Conservation (phyloP, 2,329 filamentous ascomycete genomes). For the Emmonsiellopsis sp. region DNA sequence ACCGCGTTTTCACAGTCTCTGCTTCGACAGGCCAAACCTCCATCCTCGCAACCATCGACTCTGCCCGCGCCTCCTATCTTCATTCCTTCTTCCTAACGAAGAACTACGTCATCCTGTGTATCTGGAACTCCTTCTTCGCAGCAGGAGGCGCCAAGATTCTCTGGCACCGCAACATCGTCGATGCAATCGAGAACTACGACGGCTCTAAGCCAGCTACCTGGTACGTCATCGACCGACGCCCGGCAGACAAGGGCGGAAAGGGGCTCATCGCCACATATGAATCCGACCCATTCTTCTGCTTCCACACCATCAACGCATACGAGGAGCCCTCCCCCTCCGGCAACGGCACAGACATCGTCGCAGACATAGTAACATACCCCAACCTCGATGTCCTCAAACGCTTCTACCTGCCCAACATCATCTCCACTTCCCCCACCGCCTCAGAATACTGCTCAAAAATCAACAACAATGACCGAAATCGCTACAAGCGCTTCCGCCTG, state of each 20-base stretch:
- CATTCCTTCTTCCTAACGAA: conserved; percentile 70
- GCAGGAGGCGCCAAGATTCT: conserved; percentile 51
- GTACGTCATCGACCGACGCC: conserved; percentile 61
- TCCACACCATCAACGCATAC: conserved; percentile 71
- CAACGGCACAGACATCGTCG: conserved; percentile 44
- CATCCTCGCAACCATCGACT: conserved; percentile 58
- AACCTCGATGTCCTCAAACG: conserved; percentile 55
- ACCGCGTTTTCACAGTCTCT: conserved; percentile 60
- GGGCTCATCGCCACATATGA: conserved; percentile 63
- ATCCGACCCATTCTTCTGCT: conserved; percentile 62
- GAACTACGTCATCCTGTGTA: conserved; percentile 61
- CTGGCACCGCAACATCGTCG: conserved; percentile 58
- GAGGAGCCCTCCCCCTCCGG: conserved; percentile 44
- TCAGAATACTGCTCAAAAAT: conserved; percentile 35
- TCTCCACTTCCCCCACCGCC: conserved; percentile 44
- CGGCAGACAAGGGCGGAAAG: conserved; percentile 33
- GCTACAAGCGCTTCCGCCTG: conserved; percentile 30
- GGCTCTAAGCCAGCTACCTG: conserved; percentile 49
- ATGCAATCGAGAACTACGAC: conserved; percentile 58
- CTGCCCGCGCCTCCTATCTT: conserved; percentile 57
- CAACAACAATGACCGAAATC: conserved; percentile 13
- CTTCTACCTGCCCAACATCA: conserved; percentile 61
- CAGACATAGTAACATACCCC: conserved; percentile 57
- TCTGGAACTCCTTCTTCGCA: conserved; percentile 57
- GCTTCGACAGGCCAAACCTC: conserved; percentile 55